phyloP scores from a whole-genome alignment of 2,329 filamentous ascomycete species.

The Colletotrichum phormii region DNA sequence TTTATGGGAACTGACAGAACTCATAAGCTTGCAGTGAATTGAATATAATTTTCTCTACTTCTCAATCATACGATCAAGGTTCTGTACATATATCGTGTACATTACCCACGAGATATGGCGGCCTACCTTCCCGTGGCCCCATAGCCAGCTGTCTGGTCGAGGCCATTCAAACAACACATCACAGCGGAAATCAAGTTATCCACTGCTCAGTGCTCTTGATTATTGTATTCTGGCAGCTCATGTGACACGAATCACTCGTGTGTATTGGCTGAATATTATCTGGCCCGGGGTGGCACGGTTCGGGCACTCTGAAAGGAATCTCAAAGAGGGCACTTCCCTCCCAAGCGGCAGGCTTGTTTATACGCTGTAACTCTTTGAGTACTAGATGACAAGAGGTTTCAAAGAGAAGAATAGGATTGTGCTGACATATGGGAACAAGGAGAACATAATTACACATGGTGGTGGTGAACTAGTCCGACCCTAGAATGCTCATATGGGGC shows the following conservation, averaged over 20 bases:
- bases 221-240: no score
- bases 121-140: no score
- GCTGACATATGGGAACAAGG: constrained; percentile 43
- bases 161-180: no score
- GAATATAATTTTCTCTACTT: no score
- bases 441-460: constrained; percentile 46
- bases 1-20: not conserved
- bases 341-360: constrained; percentile 44
- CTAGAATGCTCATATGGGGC: no score
- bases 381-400: constrained; percentile 41
- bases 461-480: no score
- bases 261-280: constrained; percentile 37
- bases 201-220: no score
- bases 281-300: constrained; percentile 41
- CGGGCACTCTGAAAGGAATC: constrained; percentile 42
- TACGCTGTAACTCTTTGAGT: constrained; percentile 42
- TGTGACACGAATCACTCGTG: no score
- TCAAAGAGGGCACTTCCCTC: constrained; percentile 33
- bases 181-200: not conserved
- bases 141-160: no score
- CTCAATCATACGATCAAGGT: no score
- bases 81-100: no score
- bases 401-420: constrained; percentile 40
- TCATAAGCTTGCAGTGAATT: not conserved
- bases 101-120: no score